phyloP scores from a whole-genome alignment of 139 green algal species.

The Picochlorum costavermella region DNA sequence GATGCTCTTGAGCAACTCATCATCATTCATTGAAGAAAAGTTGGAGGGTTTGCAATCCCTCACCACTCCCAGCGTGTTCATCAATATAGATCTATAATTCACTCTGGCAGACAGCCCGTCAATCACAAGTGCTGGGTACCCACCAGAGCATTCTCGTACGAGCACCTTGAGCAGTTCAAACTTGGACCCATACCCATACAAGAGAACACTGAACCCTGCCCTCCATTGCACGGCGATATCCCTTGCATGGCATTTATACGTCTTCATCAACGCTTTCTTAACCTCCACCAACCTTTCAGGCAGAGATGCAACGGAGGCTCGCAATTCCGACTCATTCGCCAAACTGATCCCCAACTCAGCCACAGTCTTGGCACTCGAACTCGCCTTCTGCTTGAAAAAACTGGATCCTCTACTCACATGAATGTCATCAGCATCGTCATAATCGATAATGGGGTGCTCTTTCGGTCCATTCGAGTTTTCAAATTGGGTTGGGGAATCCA shows the following conservation, averaged over 20 bases:
- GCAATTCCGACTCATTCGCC: conserved; percentile 10
- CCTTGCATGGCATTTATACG: conserved; percentile 4
- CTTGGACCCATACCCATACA: conserved; percentile 86
- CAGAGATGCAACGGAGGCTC: conserved; percentile 1
- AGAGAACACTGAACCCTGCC: conserved; percentile 57
- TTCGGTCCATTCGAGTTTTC: too few relatives aligned
- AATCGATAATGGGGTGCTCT: background rate
- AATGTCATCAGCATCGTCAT: conserved; percentile 1
- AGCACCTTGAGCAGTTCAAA: conserved; percentile 59
- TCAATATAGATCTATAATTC: conserved; percentile 35
- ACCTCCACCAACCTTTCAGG: background rate
- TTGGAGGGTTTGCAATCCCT: conserved; percentile 1
- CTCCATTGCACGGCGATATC: conserved; percentile 7
- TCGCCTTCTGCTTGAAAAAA: background rate
- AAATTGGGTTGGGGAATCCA: too few relatives aligned
- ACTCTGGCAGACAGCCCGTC: conserved; percentile 41
- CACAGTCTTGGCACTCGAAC: background rate
- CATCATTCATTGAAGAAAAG: background rate
- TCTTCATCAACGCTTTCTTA: conserved; percentile 16
- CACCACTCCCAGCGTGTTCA: conserved; percentile 9
- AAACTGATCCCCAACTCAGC: conserved; percentile 2
- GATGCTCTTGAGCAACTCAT: conserved; percentile 30
- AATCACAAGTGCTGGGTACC: background rate
- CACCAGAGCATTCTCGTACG: conserved; percentile 13
- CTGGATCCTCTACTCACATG: background rate